Percentiles rank a stretch among this genome's conserved stretches.
phyloP scores from a whole-genome alignment of 1,139 yeast species.

The Zygosaccharomyces pseudobailii region DNA sequence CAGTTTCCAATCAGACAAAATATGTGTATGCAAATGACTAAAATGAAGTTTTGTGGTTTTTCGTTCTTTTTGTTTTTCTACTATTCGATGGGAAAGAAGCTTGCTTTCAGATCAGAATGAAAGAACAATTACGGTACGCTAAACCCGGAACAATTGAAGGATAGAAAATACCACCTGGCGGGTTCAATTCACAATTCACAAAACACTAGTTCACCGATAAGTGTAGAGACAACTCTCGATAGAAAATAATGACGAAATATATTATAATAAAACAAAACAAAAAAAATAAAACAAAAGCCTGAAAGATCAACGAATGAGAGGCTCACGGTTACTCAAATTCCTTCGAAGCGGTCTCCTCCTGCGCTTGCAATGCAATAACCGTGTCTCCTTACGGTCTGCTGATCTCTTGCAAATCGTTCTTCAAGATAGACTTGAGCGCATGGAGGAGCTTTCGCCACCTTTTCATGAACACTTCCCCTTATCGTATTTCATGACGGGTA shows the following conservation, averaged over 20 bases:
- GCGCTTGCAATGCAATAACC: neutral
- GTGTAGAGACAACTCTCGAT: neutral
- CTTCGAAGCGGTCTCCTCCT: neutral
- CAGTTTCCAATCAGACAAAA: neutral
- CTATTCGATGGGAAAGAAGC: neutral
- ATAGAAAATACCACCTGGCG: neutral
- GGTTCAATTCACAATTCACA: neutral
- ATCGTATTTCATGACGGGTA: slow-evolving; percentile 7
- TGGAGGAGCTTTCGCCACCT: slow-evolving; percentile 9
- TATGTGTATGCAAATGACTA: neutral
- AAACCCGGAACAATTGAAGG: neutral
- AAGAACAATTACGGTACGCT: neutral
- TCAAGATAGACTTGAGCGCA: neutral
- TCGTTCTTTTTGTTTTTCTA: neutral
- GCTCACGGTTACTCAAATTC: neutral
- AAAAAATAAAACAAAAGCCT: neutral
- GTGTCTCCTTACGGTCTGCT: neutral
- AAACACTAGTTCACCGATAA: neutral
- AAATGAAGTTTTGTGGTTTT: neutral
- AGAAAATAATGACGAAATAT: neutral
- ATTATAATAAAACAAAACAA: slow-evolving; percentile 1
- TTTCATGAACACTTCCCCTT: slow-evolving; percentile 7
- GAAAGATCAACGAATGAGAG: slow-evolving; percentile 1
- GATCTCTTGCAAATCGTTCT: neutral
- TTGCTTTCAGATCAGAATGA: neutral